Evolutionary conservation across 345 rosid genomes (phyloP).

Genomic region (Reutealis trisperma): DNA sequence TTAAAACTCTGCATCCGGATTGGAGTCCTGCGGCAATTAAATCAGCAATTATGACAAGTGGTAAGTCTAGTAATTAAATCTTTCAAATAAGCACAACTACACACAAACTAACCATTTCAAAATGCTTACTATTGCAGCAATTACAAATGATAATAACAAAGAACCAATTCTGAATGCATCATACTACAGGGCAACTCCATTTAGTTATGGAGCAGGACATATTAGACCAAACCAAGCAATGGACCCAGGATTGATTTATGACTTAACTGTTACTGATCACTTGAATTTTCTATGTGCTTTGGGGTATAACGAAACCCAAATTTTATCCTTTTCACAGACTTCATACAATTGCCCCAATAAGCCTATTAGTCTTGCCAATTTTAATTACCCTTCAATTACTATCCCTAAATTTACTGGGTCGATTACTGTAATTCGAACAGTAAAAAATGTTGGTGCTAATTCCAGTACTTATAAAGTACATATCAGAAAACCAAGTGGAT

Average conservation of each 20-base stretch:
- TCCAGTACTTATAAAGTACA: constrained; percentile 14
- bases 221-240: constrained; percentile 25
- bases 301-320: constrained; percentile 15
- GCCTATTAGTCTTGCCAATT: constrained; percentile 15
- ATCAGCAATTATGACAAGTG: constrained; percentile 40
- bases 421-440: constrained; percentile 20
- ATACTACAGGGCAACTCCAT: constrained; percentile 21
- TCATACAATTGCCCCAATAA: constrained; percentile 19
- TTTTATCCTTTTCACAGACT: constrained; percentile 15
- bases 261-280: constrained; percentile 21
- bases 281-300: constrained; percentile 29
- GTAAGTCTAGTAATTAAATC: neutral
- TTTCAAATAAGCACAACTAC: no score
- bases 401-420: constrained; percentile 24
- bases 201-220: constrained; percentile 33
- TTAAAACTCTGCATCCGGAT: constrained; percentile 25
- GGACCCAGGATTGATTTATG: constrained; percentile 39
- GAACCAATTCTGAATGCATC: constrained; percentile 24
- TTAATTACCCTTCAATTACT: constrained; percentile 35
- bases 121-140: constrained; percentile 14
- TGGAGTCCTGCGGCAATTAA: constrained; percentile 38
- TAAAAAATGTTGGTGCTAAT: constrained; percentile 33
- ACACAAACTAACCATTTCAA: neutral
- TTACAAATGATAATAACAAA: constrained; percentile 8
- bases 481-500: constrained; percentile 19